Conservation (phyloP, 2,329 filamentous ascomycete genomes). For the Madurella mycetomatis region DNA sequence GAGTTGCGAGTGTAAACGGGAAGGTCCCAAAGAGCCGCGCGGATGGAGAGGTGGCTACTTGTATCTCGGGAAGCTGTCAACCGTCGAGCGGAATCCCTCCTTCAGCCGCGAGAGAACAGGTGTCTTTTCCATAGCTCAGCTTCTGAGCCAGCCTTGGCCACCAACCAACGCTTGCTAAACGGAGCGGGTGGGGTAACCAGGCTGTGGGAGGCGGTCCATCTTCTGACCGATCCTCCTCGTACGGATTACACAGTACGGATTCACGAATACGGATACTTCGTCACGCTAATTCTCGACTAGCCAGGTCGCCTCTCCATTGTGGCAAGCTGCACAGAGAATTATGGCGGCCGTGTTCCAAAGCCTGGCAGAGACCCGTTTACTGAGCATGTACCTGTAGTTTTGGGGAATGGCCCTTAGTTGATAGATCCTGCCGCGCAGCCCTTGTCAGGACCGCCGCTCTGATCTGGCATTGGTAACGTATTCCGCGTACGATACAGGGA, state of each 20-base stretch:
- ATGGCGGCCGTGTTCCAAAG: no score
- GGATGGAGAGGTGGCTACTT: constrained; percentile 19
- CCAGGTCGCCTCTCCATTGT: background rate
- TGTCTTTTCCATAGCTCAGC: constrained; percentile 25
- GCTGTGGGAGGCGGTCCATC: background rate
- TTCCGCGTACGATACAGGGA: no score
- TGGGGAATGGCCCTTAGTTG: no score
- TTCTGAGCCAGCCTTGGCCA: constrained; percentile 16
- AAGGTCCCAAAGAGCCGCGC: constrained; percentile 10
- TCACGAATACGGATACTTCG: background rate
- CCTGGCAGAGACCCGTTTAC: background rate
- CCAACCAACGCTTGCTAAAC: constrained; percentile 14
- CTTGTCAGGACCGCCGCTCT: no score
- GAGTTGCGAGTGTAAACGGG: constrained; percentile 16
- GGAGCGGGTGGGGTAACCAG: constrained; percentile 14
- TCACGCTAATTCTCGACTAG: background rate
- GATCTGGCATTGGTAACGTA: no score
- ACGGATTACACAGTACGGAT: constrained; percentile 8
- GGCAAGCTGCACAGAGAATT: background rate
- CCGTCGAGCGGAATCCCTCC: constrained; percentile 16
- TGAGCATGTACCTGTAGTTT: no score
- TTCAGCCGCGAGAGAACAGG: constrained; percentile 25
- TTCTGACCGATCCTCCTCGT: background rate
- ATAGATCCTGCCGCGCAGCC: no score
- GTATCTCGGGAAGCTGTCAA: constrained; percentile 19